phyloP scores from a whole-genome alignment of 495 filamentous ascomycete genomes.

The Podospora conica region DNA sequence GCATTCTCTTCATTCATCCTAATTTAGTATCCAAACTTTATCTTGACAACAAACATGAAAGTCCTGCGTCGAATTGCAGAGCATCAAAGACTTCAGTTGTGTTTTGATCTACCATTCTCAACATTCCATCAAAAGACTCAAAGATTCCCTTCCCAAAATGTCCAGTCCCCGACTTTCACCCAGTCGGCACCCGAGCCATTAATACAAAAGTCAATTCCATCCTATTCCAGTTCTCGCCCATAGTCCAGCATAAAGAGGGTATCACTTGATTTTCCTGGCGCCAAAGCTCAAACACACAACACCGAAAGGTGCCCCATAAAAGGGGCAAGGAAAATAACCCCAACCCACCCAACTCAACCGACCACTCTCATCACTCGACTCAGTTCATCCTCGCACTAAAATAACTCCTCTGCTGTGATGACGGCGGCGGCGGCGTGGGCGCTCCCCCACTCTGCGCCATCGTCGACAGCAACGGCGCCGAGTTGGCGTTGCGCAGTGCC shows the following conservation, averaged over 20 bases:
- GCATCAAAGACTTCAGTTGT: no score
- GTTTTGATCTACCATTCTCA: no score
- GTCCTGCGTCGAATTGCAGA: no score
- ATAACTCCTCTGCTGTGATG: neutral
- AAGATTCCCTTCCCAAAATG: neutral
- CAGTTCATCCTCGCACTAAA: neutral
- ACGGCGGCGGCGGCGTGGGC: neutral
- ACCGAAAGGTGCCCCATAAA: neutral
- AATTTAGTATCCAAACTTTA: neutral
- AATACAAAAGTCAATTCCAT: no score
- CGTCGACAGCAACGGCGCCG: neutral
- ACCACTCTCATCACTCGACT: neutral
- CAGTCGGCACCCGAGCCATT: no score
- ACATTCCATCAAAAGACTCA: neutral
- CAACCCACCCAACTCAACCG: no score
- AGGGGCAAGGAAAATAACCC: neutral
- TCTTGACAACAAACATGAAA: neutral
- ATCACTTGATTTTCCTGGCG: neutral
- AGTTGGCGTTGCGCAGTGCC: neutral
- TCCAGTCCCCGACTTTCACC: neutral
- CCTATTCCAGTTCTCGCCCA: no score
- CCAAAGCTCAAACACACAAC: neutral
- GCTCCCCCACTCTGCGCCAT: neutral
- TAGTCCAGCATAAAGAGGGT: neutral
- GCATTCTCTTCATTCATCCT: neutral